Evolutionary conservation across 306 rosid species (phyloP).

Genomic region (Abrus pulchellus): DNA sequence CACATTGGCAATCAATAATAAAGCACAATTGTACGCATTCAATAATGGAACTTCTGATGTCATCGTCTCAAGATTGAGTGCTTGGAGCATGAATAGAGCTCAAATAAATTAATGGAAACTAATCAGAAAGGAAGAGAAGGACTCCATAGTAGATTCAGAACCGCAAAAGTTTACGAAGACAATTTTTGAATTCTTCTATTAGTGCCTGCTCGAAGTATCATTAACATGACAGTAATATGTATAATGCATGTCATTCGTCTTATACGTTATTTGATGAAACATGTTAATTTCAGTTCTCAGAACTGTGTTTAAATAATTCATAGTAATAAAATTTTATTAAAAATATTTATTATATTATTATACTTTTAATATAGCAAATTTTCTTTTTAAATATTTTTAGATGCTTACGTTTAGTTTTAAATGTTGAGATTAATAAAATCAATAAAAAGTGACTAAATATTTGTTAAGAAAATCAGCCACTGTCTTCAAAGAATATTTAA

Average conservation of each 20-base stretch:
- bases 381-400: no score
- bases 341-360: no score
- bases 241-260: background rate
- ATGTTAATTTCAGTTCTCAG: no score
- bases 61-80: conserved; percentile 58
- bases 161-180: background rate
- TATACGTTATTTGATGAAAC: background rate
- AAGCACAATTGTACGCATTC: conserved; percentile 58
- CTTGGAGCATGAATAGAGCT: conserved; percentile 78
- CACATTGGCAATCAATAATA: conserved; percentile 57
- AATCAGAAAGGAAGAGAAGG: background rate
- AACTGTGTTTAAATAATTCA: no score
- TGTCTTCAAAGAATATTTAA: no score
- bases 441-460: no score
- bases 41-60: conserved; percentile 62
- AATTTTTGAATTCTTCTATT: background rate
- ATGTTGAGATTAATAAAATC: no score
- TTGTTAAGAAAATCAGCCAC: no score
- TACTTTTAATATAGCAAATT: no score
- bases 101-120: conserved; percentile 39
- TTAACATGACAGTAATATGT: background rate
- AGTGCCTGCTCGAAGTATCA: background rate
- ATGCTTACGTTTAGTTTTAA: no score
- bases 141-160: background rate
- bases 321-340: no score